Percentiles rank a stretch among this genome's conserved stretches.
Conservation (phyloP, 805 yeast species). For the Spathaspora sp. region DNA sequence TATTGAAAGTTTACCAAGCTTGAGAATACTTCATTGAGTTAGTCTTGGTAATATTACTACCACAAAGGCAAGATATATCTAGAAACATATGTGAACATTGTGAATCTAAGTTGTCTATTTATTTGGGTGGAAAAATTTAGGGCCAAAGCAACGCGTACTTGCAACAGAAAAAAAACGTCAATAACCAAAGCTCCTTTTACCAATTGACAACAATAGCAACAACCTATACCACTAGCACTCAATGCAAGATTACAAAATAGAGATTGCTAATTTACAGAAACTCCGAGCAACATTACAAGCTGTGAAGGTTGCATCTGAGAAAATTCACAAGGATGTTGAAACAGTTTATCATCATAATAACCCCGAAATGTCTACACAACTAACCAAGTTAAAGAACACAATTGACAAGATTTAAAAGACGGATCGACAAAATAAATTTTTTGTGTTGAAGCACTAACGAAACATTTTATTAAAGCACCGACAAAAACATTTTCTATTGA, state of each 20-base stretch:
- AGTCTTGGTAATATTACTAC: too few species aligned
- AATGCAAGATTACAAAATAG: constrained; percentile 1
- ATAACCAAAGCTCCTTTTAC: background rate
- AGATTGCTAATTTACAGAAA: constrained; percentile 18
- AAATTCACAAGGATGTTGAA: constrained; percentile 22
- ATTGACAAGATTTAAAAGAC: constrained; percentile 4
- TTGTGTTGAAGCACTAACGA: too few species aligned
- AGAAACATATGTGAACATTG: too few species aligned
- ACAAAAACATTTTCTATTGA: background rate
- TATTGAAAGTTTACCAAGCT: too few species aligned
- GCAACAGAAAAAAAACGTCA: background rate
- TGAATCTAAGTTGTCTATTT: too few species aligned
- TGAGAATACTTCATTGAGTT: too few species aligned
- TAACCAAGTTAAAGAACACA: constrained; percentile 4
- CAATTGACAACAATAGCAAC: background rate
- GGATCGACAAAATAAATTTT: too few species aligned
- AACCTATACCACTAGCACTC: background rate
- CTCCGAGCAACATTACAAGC: constrained; percentile 28
- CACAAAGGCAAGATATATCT: too few species aligned
- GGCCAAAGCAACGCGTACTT: too few species aligned
- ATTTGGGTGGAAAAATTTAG: too few species aligned
- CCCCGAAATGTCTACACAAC: constrained; percentile 6
- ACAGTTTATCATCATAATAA: constrained; percentile 16
- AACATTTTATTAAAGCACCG: background rate
- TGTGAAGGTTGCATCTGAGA: constrained; percentile 24